phyloP scores from a whole-genome alignment of 208 protist genomes.

The Trypanosoma conorhini region DNA sequence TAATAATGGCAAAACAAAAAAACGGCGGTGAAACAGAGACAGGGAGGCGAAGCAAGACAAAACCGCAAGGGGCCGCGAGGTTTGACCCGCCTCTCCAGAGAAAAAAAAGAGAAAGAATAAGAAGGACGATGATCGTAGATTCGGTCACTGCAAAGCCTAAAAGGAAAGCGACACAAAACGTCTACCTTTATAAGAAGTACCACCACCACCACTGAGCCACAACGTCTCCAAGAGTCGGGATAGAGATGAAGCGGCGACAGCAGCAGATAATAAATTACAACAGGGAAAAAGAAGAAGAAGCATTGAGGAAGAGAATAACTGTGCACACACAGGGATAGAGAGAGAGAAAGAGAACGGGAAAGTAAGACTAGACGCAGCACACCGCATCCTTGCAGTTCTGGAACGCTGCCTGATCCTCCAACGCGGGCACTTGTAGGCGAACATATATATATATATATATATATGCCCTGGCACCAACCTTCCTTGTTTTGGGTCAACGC shows the following conservation, averaged over 20 bases:
- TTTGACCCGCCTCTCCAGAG: background rate
- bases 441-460: constrained; percentile 16
- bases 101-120: constrained; percentile 10
- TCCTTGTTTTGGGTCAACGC: background rate
- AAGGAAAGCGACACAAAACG: background rate
- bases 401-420: background rate
- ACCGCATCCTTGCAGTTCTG: background rate
- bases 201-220: background rate
- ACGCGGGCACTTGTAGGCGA: background rate
- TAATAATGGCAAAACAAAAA: constrained; percentile 3
- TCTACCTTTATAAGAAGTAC: background rate
- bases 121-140: background rate
- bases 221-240: background rate
- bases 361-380: background rate
- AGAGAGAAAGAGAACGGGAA: background rate
- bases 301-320: constrained; percentile 3
- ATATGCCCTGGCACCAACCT: background rate
- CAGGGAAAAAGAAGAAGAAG: constrained; percentile 24
- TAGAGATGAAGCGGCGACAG: background rate
- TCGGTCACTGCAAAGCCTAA: background rate
- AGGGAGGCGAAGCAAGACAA: constrained; percentile 16
- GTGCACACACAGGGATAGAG: background rate
- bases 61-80: background rate
- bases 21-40: constrained; percentile 19
- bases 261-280: background rate